These are phyloP conservation scores for Septoria petroselini DNA, from an alignment of 2,329 filamentous ascomycete genomes.

Conservation along the genomic window DNA sequence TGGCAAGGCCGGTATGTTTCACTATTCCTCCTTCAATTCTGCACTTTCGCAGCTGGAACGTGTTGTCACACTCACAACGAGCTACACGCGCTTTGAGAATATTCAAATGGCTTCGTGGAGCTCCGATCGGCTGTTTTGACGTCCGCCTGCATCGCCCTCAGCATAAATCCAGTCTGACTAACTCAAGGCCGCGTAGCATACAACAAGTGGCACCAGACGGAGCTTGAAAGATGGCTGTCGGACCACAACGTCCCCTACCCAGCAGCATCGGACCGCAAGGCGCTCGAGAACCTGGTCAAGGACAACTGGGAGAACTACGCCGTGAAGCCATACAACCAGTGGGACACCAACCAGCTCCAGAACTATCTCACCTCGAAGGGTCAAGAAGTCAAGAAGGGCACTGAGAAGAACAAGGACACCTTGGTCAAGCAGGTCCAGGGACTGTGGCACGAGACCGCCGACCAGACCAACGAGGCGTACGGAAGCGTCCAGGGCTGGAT, in stretches of 20 bases:
- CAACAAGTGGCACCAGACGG: conserved; percentile 98
- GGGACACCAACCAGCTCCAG: conserved; percentile 67
- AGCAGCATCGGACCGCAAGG: conserved; percentile 84
- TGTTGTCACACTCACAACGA: no score
- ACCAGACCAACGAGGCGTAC: conserved; percentile 71
- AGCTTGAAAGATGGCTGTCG: conserved; percentile 93
- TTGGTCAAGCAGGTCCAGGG: conserved; percentile 67
- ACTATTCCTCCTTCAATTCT: not conserved
- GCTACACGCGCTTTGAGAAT: no score
- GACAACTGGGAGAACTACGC: conserved; percentile 82
- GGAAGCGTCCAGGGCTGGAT: conserved; percentile 81
- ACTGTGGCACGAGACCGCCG: conserved; percentile 75
- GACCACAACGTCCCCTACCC: conserved; percentile 91
- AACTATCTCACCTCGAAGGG: conserved; percentile 70
- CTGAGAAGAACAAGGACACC: conserved; percentile 65
- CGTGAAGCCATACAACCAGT: conserved; percentile 69
- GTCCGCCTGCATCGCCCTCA: not conserved
- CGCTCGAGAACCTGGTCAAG: conserved; percentile 86
- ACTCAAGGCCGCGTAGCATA: conserved; percentile 61
- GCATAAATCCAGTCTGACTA: conserved; percentile 32
- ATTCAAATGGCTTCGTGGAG: no score
- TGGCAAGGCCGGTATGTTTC: conserved; percentile 69
- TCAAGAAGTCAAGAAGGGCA: conserved; percentile 63
- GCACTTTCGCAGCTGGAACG: not conserved
- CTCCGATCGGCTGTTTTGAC: not conserved